Evolutionary conservation across 805 yeast species (phyloP).

Genomic region (Lachancea nothofagi): DNA sequence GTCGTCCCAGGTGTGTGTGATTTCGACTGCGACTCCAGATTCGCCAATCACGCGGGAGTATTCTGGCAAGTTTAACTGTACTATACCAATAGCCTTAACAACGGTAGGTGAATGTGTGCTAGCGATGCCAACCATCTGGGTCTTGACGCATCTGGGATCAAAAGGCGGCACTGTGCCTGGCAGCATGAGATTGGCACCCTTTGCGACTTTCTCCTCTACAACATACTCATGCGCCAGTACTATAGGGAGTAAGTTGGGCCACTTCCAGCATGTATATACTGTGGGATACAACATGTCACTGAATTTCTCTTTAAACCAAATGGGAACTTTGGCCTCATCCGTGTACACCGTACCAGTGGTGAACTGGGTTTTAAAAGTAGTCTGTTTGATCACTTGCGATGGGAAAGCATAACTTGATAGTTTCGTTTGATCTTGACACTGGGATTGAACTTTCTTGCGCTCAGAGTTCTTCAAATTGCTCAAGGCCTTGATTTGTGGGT

Average conservation of each 20-base stretch:
- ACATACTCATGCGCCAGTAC: constrained; percentile 72
- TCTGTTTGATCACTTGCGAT: constrained; percentile 44
- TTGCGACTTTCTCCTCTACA: constrained; percentile 49
- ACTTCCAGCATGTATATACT: constrained; percentile 63
- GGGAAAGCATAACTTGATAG: constrained; percentile 40
- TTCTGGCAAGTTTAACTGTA: constrained; percentile 44
- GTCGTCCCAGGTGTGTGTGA: constrained; percentile 67
- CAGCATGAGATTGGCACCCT: constrained; percentile 79
- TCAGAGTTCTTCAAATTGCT: constrained; percentile 82
- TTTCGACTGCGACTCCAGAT: constrained; percentile 72
- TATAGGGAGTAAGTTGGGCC: constrained; percentile 59
- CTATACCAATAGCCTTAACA: constrained; percentile 63
- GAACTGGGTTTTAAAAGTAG: constrained; percentile 52
- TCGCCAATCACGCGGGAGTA: constrained; percentile 49
- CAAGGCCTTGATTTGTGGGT: constrained; percentile 56
- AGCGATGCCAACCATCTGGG: constrained; percentile 67
- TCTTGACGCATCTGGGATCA: constrained; percentile 43
- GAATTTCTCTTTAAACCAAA: constrained; percentile 64
- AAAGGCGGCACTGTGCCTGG: constrained; percentile 63
- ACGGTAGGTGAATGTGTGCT: constrained; percentile 54
- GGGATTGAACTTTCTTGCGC: constrained; percentile 43
- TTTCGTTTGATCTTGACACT: constrained; percentile 34
- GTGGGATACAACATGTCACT: constrained; percentile 57
- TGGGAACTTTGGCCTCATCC: constrained; percentile 58
- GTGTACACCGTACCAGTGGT: constrained; percentile 60